A percentile compares a stretch with the other conserved stretches of the same genome.
These are phyloP conservation scores for Limnomonas spitsbergensis DNA, from an alignment of 139 green algal species.

Conservation along the genomic window DNA sequence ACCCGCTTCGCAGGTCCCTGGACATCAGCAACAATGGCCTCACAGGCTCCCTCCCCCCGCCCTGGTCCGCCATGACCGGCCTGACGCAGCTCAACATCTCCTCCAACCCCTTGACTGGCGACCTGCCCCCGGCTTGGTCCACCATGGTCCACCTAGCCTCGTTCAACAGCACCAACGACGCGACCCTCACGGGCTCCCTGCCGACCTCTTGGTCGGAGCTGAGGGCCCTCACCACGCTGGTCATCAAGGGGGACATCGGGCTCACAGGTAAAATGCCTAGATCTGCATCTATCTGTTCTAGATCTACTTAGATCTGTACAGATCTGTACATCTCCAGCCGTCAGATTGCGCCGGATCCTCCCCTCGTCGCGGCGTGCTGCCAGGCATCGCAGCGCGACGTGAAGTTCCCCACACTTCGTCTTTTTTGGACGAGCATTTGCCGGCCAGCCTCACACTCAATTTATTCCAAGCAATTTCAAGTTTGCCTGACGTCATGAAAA, in stretches of 20 bases:
- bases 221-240: background rate
- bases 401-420: too few relatives aligned
- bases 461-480: too few relatives aligned
- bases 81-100: conserved; percentile 17
- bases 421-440: too few relatives aligned
- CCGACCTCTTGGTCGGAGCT: background rate
- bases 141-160: background rate
- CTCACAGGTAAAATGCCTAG: background rate
- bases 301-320: too few relatives aligned
- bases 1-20: background rate
- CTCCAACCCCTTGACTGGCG: conserved; percentile 9
- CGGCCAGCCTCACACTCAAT: too few relatives aligned
- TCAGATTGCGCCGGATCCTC: too few relatives aligned
- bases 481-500: too few relatives aligned
- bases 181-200: background rate
- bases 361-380: too few relatives aligned
- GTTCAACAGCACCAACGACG: background rate
- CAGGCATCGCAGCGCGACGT: too few relatives aligned
- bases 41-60: conserved; percentile 8
- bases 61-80: conserved; percentile 7
- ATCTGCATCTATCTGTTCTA: too few relatives aligned
- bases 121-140: background rate
- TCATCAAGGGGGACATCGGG: background rate
- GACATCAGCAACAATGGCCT: conserved; percentile 20
- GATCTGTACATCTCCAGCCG: too few relatives aligned